Percentiles rank a stretch among this genome's conserved stretches.
These are phyloP conservation scores for Inosperma sp. DNA, from an alignment of 768 basidiomycete species.

Conservation along the genomic window DNA sequence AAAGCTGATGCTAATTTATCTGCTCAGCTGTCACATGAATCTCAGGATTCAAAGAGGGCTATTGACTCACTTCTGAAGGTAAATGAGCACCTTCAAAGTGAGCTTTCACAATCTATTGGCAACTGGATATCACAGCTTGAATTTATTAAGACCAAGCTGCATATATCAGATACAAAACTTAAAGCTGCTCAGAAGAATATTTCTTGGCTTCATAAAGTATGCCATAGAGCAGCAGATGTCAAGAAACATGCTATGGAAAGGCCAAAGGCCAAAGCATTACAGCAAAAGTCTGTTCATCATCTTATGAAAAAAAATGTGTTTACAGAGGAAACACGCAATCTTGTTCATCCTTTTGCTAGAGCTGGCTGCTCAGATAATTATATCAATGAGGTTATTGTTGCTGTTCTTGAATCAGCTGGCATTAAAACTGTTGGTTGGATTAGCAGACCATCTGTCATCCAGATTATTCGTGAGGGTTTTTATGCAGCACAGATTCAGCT, in stretches of 20 bases:
- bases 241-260: not conserved
- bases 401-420: conserved; percentile 12
- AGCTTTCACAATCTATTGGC: not conserved
- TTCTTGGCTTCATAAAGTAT: not conserved
- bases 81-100: not conserved
- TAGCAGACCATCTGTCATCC: conserved; percentile 8
- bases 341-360: conserved; percentile 8
- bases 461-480: conserved; percentile 15
- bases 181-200: not conserved
- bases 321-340: conserved; percentile 12
- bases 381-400: conserved; percentile 7
- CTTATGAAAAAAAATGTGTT: conserved; percentile 10
- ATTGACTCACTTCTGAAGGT: not conserved
- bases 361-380: conserved; percentile 4
- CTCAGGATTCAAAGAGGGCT: not conserved
- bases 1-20: not conserved
- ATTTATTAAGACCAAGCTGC: not conserved
- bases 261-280: conserved; percentile 1
- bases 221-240: not conserved
- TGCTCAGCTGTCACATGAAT: not conserved
- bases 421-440: conserved; percentile 12
- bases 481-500: conserved; percentile 18
- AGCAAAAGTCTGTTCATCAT: conserved; percentile 4
- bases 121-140: not conserved
- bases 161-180: not conserved